A percentile compares a stretch with the other conserved stretches of the same genome.
These are phyloP conservation scores for Hirschioporus abietinus DNA, from an alignment of 768 basidiomycete species.

Conservation along the genomic window DNA sequence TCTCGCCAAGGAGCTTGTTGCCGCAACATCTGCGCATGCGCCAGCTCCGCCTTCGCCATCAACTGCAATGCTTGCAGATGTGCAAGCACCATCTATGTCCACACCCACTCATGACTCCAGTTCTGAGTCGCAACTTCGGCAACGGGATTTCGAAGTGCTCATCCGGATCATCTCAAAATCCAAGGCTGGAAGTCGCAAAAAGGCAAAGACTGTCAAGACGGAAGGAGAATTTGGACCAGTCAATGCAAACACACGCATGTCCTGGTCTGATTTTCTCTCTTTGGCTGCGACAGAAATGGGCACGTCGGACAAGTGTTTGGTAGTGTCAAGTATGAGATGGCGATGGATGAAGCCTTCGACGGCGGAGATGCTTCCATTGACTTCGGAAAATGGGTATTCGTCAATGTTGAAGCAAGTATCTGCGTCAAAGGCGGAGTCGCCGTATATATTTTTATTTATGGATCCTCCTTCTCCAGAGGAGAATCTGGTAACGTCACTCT, in stretches of 20 bases:
- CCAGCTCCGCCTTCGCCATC: no score
- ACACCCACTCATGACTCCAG: not conserved
- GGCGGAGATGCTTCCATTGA: not conserved
- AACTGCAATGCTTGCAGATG: no score
- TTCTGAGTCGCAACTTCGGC: not conserved
- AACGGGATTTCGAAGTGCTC: not conserved
- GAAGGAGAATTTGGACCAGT: not conserved
- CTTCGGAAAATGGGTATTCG: not conserved
- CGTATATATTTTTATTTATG: constrained; percentile 1
- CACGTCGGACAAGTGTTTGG: not conserved
- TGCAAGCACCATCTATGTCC: not conserved
- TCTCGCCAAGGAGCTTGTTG: no score
- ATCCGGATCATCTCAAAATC: not conserved
- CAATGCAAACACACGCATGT: not conserved
- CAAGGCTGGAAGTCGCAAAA: not conserved
- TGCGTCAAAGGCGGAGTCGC: not conserved
- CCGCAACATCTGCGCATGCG: no score
- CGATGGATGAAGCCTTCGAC: not conserved
- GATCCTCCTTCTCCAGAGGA: not conserved
- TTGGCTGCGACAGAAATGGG: not conserved
- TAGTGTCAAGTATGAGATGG: not conserved
- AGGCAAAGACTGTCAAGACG: not conserved
- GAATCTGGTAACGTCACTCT: not conserved
- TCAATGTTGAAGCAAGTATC: not conserved
- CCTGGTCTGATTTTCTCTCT: not conserved